Evolutionary conservation across 306 rosid genomes (phyloP).

Genomic region (Boehmeria nivea): DNA sequence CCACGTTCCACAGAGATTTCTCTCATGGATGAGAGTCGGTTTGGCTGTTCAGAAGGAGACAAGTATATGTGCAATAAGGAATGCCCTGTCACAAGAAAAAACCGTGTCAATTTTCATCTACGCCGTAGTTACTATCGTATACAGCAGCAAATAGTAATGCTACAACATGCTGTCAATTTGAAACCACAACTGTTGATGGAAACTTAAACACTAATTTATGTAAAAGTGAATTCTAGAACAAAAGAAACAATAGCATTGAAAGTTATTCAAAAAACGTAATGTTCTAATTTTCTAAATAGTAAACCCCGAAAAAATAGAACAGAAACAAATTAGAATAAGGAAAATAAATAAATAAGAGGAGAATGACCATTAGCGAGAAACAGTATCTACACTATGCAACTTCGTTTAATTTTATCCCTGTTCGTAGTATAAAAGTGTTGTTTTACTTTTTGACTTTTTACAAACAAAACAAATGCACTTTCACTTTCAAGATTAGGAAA

Average conservation of each 20-base stretch:
- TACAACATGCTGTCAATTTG: background rate
- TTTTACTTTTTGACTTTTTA: slow-evolving; percentile 13
- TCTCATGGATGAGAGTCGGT: slow-evolving; percentile 25
- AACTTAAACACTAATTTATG: background rate
- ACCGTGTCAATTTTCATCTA: background rate
- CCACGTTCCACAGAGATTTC: slow-evolving; percentile 39
- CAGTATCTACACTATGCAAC: no score
- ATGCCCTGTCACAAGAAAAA: slow-evolving; percentile 33
- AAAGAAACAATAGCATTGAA: background rate
- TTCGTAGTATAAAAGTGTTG: background rate
- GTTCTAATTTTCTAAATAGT: background rate
- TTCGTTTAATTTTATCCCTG: no score
- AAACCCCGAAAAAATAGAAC: background rate
- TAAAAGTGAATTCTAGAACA: background rate
- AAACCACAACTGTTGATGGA: background rate
- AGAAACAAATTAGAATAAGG: background rate
- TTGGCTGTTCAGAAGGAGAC: slow-evolving; percentile 39
- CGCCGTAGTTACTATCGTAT: background rate
- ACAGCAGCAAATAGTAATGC: background rate
- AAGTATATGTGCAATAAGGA: slow-evolving; percentile 30
- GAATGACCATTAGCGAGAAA: background rate
- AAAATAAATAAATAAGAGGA: background rate
- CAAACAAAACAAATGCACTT: background rate
- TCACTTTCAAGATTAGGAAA: background rate
- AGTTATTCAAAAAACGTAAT: no score